These are phyloP conservation scores for Tetracladium setigerum DNA, from an alignment of 495 filamentous ascomycete genomes.

Conservation along the genomic window DNA sequence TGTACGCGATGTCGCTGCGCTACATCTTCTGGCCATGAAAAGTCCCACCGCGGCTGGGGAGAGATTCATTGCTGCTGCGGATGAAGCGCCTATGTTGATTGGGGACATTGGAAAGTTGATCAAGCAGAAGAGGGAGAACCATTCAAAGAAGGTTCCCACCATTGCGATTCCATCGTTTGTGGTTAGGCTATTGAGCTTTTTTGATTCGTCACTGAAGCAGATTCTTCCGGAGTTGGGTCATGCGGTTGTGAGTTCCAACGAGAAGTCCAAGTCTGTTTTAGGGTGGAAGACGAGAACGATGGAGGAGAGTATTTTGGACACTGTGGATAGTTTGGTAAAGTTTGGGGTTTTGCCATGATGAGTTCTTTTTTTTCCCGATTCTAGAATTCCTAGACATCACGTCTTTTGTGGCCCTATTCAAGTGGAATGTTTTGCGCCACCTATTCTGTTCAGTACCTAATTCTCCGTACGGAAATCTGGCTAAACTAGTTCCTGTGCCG, in stretches of 20 bases:
- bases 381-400: no score
- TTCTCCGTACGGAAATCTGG: no score
- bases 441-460: no score
- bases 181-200: neutral
- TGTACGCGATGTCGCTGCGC: conserved; percentile 1
- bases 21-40: conserved; percentile 3
- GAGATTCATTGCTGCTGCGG: neutral
- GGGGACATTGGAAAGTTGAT: neutral
- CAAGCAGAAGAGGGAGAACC: neutral
- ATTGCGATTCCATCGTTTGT: neutral
- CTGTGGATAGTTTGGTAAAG: neutral
- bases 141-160: neutral
- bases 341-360: neutral
- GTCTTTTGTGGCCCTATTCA: no score
- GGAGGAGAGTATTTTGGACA: neutral
- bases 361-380: no score
- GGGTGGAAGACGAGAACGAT: neutral
- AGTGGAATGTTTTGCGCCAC: no score
- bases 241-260: neutral
- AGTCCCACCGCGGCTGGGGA: neutral
- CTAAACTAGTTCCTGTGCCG: no score
- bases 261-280: neutral
- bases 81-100: neutral
- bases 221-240: neutral
- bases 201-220: neutral